Conservation (phyloP, 805 yeast species). For the Saturnispora saitoi region DNA sequence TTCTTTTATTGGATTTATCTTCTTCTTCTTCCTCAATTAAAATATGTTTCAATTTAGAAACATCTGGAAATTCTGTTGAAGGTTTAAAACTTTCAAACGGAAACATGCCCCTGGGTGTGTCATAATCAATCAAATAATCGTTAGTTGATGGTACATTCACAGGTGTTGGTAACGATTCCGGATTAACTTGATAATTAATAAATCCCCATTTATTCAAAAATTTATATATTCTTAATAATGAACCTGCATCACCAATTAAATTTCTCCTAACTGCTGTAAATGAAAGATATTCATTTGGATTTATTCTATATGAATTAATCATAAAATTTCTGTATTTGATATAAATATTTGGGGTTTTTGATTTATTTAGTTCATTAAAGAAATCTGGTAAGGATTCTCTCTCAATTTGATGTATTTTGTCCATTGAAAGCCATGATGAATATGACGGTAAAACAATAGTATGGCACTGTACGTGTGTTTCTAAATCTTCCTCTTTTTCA, state of each 20-base stretch:
- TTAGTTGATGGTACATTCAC: conserved; percentile 70
- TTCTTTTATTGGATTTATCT: conserved; percentile 13
- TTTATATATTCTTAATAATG: conserved; percentile 74
- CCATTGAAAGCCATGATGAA: conserved; percentile 76
- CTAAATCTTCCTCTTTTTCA: conserved; percentile 10
- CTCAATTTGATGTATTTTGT: conserved; percentile 67
- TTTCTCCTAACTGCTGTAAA: conserved; percentile 88
- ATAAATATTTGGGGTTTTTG: conserved; percentile 77
- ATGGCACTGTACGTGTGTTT: conserved; percentile 51
- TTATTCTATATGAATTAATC: conserved; percentile 78
- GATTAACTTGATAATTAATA: conserved; percentile 85
- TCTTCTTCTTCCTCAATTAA: neutral
- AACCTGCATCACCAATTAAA: conserved; percentile 84
- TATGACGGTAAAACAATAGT: conserved; percentile 82
- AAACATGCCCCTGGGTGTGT: conserved; percentile 86
- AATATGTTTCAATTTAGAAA: conserved; percentile 22
- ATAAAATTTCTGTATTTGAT: conserved; percentile 79
- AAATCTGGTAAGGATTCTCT: conserved; percentile 81
- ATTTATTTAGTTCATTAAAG: conserved; percentile 50
- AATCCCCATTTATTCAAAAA: conserved; percentile 89
- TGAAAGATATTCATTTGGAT: conserved; percentile 83
- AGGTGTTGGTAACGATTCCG: conserved; percentile 59
- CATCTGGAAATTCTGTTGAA: conserved; percentile 40
- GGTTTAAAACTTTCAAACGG: conserved; percentile 82
- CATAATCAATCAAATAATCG: conserved; percentile 67